Conservation (phyloP, 768 basidiomycete genomes). For the Lactarius trivialis region DNA sequence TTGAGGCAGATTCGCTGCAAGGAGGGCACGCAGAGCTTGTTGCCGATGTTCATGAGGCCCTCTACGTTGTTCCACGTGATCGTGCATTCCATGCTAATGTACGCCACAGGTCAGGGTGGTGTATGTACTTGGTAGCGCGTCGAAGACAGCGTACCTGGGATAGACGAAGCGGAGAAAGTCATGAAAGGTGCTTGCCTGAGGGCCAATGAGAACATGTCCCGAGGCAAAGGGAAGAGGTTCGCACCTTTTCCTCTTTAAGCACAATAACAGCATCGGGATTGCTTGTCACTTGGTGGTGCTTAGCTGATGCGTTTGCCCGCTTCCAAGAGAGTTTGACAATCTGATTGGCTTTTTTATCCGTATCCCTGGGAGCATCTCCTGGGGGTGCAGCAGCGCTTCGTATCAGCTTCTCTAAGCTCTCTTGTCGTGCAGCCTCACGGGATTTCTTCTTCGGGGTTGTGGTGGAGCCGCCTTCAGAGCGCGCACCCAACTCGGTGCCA, state of each 20-base stretch:
- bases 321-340: conserved; percentile 16
- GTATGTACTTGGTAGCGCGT: too few species aligned
- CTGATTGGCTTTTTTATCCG: conserved; percentile 22
- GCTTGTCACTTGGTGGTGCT: conserved; percentile 17
- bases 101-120: conserved; percentile 10
- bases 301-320: conserved; percentile 2
- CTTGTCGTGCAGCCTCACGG: conserved; percentile 25
- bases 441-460: conserved; percentile 33
- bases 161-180: conserved; percentile 93
- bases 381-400: conserved; percentile 5
- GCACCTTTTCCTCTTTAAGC: conserved; percentile 80
- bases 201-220: neutral
- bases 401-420: conserved; percentile 52
- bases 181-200: conserved; percentile 76
- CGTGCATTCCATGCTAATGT: conserved; percentile 71
- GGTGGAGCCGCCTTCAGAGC: conserved; percentile 25
- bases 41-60: conserved; percentile 82
- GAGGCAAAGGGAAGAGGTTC: conserved; percentile 19
- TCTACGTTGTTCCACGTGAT: conserved; percentile 96
- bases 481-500: neutral
- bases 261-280: conserved; percentile 80
- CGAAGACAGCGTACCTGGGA: conserved; percentile 61
- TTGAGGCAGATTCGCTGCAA: conserved; percentile 77
- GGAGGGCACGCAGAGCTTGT: conserved; percentile 79
- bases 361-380: conserved; percentile 10